phyloP scores from a whole-genome alignment of 306 rosid species.

The Lathyrus aphaca region DNA sequence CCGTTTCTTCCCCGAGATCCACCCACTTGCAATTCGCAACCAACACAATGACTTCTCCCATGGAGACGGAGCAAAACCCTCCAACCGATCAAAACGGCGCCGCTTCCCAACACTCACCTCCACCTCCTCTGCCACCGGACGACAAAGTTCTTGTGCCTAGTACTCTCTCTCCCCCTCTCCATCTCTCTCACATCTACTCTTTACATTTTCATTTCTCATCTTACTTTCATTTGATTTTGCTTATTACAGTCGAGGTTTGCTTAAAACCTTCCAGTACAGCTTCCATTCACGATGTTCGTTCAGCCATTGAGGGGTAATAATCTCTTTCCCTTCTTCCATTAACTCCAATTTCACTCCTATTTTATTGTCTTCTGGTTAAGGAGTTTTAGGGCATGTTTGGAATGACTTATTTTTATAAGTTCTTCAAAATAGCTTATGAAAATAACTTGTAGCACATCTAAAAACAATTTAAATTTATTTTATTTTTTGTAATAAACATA shows the following conservation, averaged over 20 bases:
- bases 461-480: no score
- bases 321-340: neutral
- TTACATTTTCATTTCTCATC: conserved; percentile 1
- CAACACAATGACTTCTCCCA: conserved; percentile 61
- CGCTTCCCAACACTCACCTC: conserved; percentile 41
- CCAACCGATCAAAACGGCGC: conserved; percentile 49
- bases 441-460: no score
- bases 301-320: conserved; percentile 69
- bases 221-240: conserved; percentile 22
- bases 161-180: conserved; percentile 24
- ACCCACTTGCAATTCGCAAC: neutral
- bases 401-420: no score
- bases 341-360: no score
- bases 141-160: conserved; percentile 81
- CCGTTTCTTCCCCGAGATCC: neutral
- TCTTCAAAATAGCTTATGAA: no score
- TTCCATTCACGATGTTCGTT: conserved; percentile 64
- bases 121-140: conserved; percentile 45
- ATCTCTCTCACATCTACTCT: neutral
- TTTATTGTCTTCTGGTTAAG: no score
- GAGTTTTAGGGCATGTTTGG: no score
- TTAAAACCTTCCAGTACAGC: conserved; percentile 87
- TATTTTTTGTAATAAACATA: no score
- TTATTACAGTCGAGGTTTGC: conserved; percentile 70
- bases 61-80: conserved; percentile 82